Base-by-base conservation (phyloP, 1,139 yeast genomes). In the Geotrichum bryndzae region DNA sequence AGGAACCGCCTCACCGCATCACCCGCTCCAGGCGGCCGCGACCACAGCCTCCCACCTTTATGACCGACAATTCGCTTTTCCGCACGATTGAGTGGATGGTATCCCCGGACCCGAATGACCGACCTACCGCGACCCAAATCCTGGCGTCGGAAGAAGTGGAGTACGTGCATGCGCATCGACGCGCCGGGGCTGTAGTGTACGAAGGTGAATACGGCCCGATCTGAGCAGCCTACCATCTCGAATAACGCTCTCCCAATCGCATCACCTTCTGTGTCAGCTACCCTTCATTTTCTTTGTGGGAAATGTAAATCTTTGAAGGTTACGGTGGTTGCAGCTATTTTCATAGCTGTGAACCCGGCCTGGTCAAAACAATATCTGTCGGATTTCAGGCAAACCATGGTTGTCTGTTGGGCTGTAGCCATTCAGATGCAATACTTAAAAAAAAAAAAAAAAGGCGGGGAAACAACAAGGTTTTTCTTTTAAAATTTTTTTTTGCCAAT, bases 191-290 rank as follows among this genome's bases (percentile, higher is more conserved):
- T 1, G 89, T 94, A 1, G 89, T 94, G 67, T 95, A 87, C 69
- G 99, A 94, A 76, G 99, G 98, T 50, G 98, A 94, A 68, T 92
- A 83, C 73, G 99, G 99, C 0, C 97, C 98, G 10, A 35, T 35
- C 41, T 35, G n/a, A 35, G n/a, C 13, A 35, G 41, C 3, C 10
- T 4, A 11, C 13, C n/a, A 8, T 3, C n/a, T 35, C 31, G 6
- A 6, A 27, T 27, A 3, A 6, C 3, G 31, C 31, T 6, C 31
- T 18, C 18, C 18, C 18, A 18, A 18, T 27, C 31, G 31, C 31
- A 6, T 27, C 31, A 27, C 3, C 31, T 6, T 27, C 31, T 6
- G 31, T 6, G 6, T 27, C 31, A 6, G 31, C 31, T 27, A 27
- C 1, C 31, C 31, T 18, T 18, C 18, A 18, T 18, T 18, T 18